Evolutionary conservation across 2,329 filamentous ascomycete species (phyloP), one percentile per base, ranked within the genome.

Genomic region (Nakataea oryzae): DNA sequence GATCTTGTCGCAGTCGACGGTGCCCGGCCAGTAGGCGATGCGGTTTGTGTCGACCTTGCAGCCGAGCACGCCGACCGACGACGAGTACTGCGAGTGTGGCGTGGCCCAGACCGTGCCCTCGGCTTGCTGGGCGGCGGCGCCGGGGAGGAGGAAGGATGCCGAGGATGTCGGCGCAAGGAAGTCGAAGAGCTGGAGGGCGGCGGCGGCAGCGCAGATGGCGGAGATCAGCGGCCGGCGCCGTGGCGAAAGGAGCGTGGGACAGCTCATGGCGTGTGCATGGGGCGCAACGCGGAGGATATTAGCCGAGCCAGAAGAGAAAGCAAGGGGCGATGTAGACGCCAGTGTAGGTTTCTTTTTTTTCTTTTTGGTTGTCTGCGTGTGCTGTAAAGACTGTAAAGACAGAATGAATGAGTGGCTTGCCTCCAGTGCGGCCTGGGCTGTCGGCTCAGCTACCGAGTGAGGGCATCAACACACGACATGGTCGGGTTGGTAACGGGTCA

Each of bases 41-140:
- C 82, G 81, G 75, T 86, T 80, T 64, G 78, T 84, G 73, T 86
- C 72, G 71, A 86, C 78, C 72, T 84, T 81, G 78, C 83, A 86
- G 60, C 83, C 83, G 8, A 84, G 72, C 4, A 85, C 83, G 58
- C 83, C 83, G 64, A 84, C 72, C 4, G 81, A 83, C 21, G 80
- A 83, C 2, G 80, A 82, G 74, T 78, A 86, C 67, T 74, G 72
- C 65, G 79, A 80, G 69, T 86, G 83, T 34, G 83, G 83, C 6
- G 83, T 86, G 63, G 78, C 73, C 67, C 69, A 73, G 58, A 75
- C 69, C 27, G 59, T 61, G n/a, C 59, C 59, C 21, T 57, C 54
- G 14, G 59, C 54, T 21, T 54, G 27, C 24, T 47, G 41, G 27
- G 55, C 32, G 26, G 27, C 12, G 9, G 32, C 21, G 54, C 29